Base-by-base conservation (phyloP, 192 early-diverging fungal genomes). In the Backusella morwellensis region DNA sequence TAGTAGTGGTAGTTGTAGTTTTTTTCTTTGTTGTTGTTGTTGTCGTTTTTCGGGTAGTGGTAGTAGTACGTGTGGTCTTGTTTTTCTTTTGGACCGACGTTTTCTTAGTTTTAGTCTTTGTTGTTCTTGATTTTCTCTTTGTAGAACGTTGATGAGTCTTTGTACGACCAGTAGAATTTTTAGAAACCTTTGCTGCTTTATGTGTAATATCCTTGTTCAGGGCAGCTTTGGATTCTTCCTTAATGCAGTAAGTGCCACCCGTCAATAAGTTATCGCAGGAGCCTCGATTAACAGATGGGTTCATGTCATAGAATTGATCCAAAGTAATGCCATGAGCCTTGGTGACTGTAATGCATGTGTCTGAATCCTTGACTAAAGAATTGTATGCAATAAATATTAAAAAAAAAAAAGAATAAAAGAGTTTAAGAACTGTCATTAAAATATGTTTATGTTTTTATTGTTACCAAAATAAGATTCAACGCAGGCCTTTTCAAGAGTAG, bases 241-340 rank as follows among this genome's bases (percentile, higher is more conserved):
- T 42, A 35, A 77, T 70, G 36, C 76, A 77, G 47, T 77, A 77
- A 12, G 23, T 21, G 14, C 35, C 70, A 70, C 76, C 76, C 14
- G 44, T 72, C 17, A 73, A 71, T 5, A 80, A 54, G 26, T 80
- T 80, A 29, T 76, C 71, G n/a, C 79, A 80, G 23, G 56, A 67
- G 15, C 75, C 75, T 17, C 63, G 54, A n/a, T 80, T 59, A 15
- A 80, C 75, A 41, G 71, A 66, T 35, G 70, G 79, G 38, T 80
- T 80, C 79, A 76, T 68, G 17, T 70, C 52, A n/a, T 76, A 80
- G 26, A 80, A 76, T 5, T 72, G 66, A 40, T 76, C 67, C 8
- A 73, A 41, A 29, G 56, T 47, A 35, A 80, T 75, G 19, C 63
- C 44, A 29, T 75, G 68, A 32, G 63, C 66, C 56, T 80, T 80